Conservation (phyloP, 2,329 filamentous ascomycete genomes). For the Sporothrix brasiliensis region DNA sequence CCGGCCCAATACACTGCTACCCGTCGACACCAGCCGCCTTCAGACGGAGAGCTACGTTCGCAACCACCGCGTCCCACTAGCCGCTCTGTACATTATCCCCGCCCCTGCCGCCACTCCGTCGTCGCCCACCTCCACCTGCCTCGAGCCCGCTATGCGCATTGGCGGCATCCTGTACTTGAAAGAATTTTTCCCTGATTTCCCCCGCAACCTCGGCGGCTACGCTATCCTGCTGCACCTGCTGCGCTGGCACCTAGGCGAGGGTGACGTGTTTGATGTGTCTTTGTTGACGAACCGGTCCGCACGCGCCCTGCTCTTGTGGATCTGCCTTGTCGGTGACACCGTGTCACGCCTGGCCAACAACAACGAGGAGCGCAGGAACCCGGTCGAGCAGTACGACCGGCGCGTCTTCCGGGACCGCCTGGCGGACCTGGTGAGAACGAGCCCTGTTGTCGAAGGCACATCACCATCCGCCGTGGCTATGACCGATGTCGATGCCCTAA, state of each 20-base stretch:
- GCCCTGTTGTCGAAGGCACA: background rate
- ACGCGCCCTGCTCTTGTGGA: constrained; percentile 40
- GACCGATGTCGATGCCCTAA: constrained; percentile 12
- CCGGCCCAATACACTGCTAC: constrained; percentile 29
- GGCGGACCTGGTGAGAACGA: constrained; percentile 32
- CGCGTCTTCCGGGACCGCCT: constrained; percentile 39
- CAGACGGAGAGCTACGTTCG: constrained; percentile 37
- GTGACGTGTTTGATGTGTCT: constrained; percentile 24
- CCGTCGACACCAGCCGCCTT: constrained; percentile 34
- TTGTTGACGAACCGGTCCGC: constrained; percentile 22
- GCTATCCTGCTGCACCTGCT: constrained; percentile 41
- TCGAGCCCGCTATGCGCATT: constrained; percentile 42
- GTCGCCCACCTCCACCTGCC: constrained; percentile 28
- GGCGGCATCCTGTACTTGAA: constrained; percentile 42
- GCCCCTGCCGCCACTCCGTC: constrained; percentile 1
- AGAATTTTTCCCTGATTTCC: constrained; percentile 42
- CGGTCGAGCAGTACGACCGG: constrained; percentile 38
- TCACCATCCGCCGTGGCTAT: constrained; percentile 8
- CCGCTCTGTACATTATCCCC: constrained; percentile 33
- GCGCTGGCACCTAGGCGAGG: constrained; percentile 36
- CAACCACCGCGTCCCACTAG: constrained; percentile 38
- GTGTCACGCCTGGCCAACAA: constrained; percentile 39
- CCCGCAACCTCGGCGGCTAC: constrained; percentile 42
- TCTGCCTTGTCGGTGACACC: constrained; percentile 40
- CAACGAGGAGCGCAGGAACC: constrained; percentile 37